phyloP scores from a whole-genome alignment of 2,329 filamentous ascomycete genomes.

The Fusarium xylarioides region DNA sequence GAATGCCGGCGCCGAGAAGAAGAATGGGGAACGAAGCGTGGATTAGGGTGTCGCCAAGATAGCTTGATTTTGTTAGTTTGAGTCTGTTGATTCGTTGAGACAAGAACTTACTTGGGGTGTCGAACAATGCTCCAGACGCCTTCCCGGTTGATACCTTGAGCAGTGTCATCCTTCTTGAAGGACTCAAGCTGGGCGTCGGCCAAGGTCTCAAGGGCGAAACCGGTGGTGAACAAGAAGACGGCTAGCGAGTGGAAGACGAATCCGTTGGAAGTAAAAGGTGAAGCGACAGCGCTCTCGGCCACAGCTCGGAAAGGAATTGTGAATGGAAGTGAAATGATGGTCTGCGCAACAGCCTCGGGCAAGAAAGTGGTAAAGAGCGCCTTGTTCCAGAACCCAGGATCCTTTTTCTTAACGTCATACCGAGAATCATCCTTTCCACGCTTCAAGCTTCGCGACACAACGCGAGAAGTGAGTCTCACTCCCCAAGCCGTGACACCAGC shows the following conservation, averaged over 20 bases:
- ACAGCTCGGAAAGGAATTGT: conserved; percentile 11
- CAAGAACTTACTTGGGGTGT: conserved; percentile 11
- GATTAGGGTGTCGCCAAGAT: conserved; percentile 4
- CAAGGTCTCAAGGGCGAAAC: neutral
- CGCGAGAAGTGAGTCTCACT: neutral
- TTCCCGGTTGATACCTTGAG: neutral
- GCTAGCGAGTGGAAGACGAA: neutral
- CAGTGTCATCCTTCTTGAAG: neutral
- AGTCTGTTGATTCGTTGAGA: rapidly evolving
- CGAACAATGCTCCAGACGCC: conserved; percentile 22
- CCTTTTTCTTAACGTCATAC: neutral
- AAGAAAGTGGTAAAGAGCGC: neutral
- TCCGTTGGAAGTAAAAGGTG: neutral
- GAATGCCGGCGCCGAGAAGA: neutral
- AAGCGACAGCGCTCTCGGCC: neutral
- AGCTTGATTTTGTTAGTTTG: neutral
- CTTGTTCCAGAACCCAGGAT: conserved; percentile 5
- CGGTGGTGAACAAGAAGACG: conserved; percentile 6
- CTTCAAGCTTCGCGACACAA: conserved; percentile 8
- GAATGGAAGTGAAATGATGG: conserved; percentile 10
- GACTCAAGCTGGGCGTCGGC: conserved; percentile 9
- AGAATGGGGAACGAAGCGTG: conserved; percentile 13
- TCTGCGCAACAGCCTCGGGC: conserved; percentile 18
- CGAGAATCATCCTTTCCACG: conserved; percentile 9
- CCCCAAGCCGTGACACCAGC: conserved; percentile 7